Conservation (phyloP, 371 early-diverging fungal genomes). For the Mucor mucedo region DNA sequence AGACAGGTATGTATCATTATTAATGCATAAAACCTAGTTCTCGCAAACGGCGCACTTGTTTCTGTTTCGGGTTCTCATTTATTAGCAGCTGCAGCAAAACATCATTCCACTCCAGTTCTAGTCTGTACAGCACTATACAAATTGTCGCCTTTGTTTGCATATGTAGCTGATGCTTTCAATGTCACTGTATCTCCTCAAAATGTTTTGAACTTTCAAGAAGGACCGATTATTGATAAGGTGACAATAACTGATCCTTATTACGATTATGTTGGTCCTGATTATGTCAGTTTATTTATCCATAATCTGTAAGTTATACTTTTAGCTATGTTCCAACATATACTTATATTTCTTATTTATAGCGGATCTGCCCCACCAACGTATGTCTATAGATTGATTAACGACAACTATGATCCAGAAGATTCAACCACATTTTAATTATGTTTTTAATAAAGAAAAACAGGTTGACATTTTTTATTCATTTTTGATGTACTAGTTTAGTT, state of each 20-base stretch:
- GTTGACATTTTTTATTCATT: background rate
- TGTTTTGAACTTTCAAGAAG: constrained; percentile 82
- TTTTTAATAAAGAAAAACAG: background rate
- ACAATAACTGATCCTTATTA: constrained; percentile 85
- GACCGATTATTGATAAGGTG: constrained; percentile 77
- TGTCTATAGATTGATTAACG: constrained; percentile 72
- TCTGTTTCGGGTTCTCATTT: constrained; percentile 83
- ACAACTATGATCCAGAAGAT: constrained; percentile 71
- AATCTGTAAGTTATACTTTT: constrained; percentile 68
- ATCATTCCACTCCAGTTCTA: constrained; percentile 88
- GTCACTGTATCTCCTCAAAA: constrained; percentile 78
- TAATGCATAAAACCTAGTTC: constrained; percentile 45
- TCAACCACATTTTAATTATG: constrained; percentile 8
- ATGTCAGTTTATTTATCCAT: constrained; percentile 89
- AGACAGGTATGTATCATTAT: too few relatives aligned
- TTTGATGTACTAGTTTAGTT: constrained; percentile 12
- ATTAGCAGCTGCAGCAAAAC: constrained; percentile 90
- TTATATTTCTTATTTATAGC: constrained; percentile 10
- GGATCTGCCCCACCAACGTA: constrained; percentile 60
- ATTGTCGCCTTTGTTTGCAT: constrained; percentile 87
- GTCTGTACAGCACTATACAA: constrained; percentile 88
- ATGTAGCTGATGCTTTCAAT: constrained; percentile 84
- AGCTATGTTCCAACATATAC: background rate
- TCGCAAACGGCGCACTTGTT: constrained; percentile 93
- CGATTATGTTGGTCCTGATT: constrained; percentile 90